Percentiles rank a stretch among this genome's conserved stretches.
Conservation (phyloP, 2,329 filamentous ascomycete species). For the Arthrobotrys entomopaga region DNA sequence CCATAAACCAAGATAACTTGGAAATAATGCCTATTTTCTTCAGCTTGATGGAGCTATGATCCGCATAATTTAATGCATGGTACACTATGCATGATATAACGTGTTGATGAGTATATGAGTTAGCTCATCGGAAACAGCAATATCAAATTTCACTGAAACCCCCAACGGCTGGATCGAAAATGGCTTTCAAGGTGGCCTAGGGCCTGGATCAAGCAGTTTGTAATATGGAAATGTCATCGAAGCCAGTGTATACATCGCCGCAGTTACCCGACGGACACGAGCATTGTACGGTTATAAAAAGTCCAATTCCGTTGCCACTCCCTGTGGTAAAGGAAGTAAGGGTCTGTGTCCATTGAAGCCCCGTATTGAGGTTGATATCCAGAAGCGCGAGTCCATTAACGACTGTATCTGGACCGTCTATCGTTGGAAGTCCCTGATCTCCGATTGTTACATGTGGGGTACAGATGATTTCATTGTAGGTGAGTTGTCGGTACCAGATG, state of each 20-base stretch:
- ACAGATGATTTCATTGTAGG: background rate
- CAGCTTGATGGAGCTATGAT: too few relatives aligned
- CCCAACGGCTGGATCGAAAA: too few relatives aligned
- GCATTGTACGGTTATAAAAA: background rate
- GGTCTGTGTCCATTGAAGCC: background rate
- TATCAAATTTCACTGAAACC: too few relatives aligned
- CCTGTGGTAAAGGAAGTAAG: background rate
- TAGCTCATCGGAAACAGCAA: too few relatives aligned
- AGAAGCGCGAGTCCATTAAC: background rate
- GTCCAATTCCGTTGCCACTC: background rate
- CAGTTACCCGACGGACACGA: background rate
- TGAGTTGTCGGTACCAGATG: background rate
- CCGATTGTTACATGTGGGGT: background rate
- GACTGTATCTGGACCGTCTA: background rate
- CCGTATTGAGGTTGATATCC: background rate
- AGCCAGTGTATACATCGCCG: background rate
- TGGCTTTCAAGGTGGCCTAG: too few relatives aligned
- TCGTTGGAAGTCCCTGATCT: background rate
- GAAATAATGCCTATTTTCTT: too few relatives aligned
- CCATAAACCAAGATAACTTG: too few relatives aligned
- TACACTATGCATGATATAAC: too few relatives aligned
- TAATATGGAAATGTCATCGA: background rate
- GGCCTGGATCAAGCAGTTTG: too few relatives aligned
- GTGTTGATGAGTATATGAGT: too few relatives aligned
- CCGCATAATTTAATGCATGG: too few relatives aligned